Base-by-base conservation (phyloP, 768 basidiomycete genomes). In the Plicaturopsis crispa region DNA sequence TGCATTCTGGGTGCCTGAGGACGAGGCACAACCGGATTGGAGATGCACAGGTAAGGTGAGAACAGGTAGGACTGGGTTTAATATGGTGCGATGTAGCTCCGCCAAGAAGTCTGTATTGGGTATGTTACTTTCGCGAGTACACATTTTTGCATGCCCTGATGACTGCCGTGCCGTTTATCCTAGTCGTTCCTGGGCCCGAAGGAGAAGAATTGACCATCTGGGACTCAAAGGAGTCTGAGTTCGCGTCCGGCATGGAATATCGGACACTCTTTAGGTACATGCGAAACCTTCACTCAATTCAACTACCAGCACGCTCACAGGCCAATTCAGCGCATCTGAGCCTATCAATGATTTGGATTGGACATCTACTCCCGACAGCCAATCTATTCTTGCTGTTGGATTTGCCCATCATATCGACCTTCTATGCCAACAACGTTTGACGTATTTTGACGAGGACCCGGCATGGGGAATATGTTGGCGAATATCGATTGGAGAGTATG, bases 171-270 rank as follows among this genome's bases (percentile, higher is more conserved):
- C n/a, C n/a, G n/a, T n/a, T n/a, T n/a, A n/a, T n/a, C n/a, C 14
- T 31, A 91, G 88, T 90, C 44, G 76, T 82, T 11, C 63, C 70
- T 4, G 55, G 62, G 12, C 49, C 66, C 0, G 72, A 75, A 14
- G 83, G 82, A 1, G 72, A 85, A 42, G 89, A 93, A 52, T 59
- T 97, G 33, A 91, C 90, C 0, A 90, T 98, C 13, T 98, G 94
- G 94, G 91, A 97, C 58, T 96, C 92, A 0, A 84, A 84, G 36
- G 86, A 87, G 57, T 92, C 87, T 13, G 88, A 94, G 57, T 97
- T 97, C 57, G 80, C 89, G 6, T 83, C 85, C 4, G 93, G 93
- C 2, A 64, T 93, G 34, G 93, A 96, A 57, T 84, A 81, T 53
- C 67, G 70, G 30, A 66, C 69, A 26, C 56, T 75, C 11, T 80